Evolutionary conservation across 2,329 filamentous ascomycete genomes (phyloP).

Genomic region (Claviceps pusilla): DNA sequence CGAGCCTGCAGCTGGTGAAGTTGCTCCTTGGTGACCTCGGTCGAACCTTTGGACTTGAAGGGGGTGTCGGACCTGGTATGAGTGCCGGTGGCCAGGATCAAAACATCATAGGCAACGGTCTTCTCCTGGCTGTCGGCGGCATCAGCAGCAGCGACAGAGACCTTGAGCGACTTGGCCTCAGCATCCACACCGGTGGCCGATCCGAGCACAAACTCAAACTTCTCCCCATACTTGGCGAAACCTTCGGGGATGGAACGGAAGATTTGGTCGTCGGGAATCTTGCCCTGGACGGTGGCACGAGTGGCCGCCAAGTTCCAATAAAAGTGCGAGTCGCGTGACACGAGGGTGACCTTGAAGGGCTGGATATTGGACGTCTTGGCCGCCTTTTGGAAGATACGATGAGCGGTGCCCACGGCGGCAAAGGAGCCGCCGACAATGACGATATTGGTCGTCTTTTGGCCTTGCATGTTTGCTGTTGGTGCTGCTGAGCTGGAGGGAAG

Average conservation of each 20-base stretch:
- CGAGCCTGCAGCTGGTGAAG: conserved; percentile 18
- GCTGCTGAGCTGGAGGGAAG: background rate
- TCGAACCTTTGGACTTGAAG: conserved; percentile 31
- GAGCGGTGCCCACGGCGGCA: background rate
- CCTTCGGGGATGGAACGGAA: conserved; percentile 30
- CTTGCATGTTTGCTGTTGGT: background rate
- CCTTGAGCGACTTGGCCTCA: conserved; percentile 26
- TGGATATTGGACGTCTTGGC: background rate
- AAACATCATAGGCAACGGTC: conserved; percentile 21
- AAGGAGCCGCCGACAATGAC: background rate
- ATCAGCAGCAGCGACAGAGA: background rate
- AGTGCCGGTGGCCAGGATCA: conserved; percentile 40
- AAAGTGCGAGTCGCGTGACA: conserved; percentile 23
- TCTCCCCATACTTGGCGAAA: conserved; percentile 16
- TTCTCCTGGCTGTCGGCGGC: background rate
- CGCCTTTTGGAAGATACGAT: background rate
- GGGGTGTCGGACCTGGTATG: conserved; percentile 25
- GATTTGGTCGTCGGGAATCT: conserved; percentile 31
- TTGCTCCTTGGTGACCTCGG: conserved; percentile 25
- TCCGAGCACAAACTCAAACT: conserved; percentile 36
- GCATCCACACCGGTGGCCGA: conserved; percentile 22
- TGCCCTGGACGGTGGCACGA: conserved; percentile 35
- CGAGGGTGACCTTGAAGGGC: background rate
- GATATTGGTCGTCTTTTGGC: background rate
- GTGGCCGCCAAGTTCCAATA: conserved; percentile 36